Base-by-base conservation (phyloP, 2,329 filamentous ascomycete genomes). In the Rugonectria rugulosa region DNA sequence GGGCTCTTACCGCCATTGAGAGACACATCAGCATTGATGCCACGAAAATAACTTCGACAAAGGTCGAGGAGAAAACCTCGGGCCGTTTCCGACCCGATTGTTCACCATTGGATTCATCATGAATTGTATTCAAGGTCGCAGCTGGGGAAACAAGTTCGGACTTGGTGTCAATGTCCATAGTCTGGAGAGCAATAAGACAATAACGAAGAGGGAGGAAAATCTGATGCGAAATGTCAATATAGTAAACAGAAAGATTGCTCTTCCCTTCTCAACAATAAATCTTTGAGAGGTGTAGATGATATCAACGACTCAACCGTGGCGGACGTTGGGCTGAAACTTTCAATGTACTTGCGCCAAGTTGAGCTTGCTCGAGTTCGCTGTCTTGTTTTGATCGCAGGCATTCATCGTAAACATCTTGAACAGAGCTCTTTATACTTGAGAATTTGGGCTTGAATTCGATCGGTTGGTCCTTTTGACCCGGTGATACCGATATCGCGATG, bases 21-120 rank as follows among this genome's bases (percentile, higher is more conserved):
- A 87, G 82, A 37, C 83, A 85, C 68, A 82, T 81, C 8, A 86
- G 70, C 49, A 88, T 79, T 0, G 83, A 83, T 59, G 82, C 81
- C 65, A 83, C 80, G 66, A 88, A 89, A 6, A 79, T 77, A 9
- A 84, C 55, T 66, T 89, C 86, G 14, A 79, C 71, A 73, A 79
- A 80, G 23, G 75, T 66, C 3, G 78, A 79, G 8, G 71, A 71
- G 67, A 88, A 88, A 29, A 73, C 74, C 5, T 76, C 73, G 3
- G 86, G 86, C 11, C 86, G 75, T 67, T 86, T 77, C 49, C 85
- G 77, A 19, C 86, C 87, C 3, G 88, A 73, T 23, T 77, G 77
- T 59, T 88, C 83, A 41, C 88, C 73, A 37, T 77, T 73, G 17
- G 59, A 48, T 46, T 61, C 55, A 10, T 52, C 45, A 5, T 53